Evolutionary conservation across 345 rosid genomes (phyloP).

Genomic region (Citrus australasica): DNA sequence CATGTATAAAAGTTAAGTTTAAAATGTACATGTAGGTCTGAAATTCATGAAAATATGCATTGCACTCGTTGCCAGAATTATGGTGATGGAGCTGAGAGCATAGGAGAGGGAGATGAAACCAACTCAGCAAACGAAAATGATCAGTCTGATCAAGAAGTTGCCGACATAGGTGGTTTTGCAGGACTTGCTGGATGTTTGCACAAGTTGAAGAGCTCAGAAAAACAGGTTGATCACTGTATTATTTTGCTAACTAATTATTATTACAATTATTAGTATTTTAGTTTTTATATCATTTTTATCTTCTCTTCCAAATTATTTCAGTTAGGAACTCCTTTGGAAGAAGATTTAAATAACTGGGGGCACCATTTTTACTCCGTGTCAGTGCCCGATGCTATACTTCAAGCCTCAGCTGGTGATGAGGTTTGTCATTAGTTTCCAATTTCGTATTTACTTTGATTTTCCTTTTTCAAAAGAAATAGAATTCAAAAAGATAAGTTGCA

Average conservation of each 20-base stretch:
- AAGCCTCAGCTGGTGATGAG: slow-evolving; percentile 96
- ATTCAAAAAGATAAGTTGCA: background rate
- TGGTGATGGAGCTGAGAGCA: slow-evolving; percentile 26
- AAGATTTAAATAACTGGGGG: slow-evolving; percentile 89
- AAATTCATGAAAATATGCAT: slow-evolving; percentile 85
- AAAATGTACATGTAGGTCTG: slow-evolving; percentile 54
- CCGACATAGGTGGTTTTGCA: slow-evolving; percentile 87
- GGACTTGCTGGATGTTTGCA: slow-evolving; percentile 63
- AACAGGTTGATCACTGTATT: slow-evolving; percentile 49
- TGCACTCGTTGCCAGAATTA: slow-evolving; percentile 57
- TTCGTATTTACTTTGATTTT: background rate
- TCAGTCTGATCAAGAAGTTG: slow-evolving; percentile 29
- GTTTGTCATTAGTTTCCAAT: slow-evolving; percentile 27
- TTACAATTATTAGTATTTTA: background rate
- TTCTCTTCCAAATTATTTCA: slow-evolving; percentile 27
- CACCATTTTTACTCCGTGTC: slow-evolving; percentile 73
- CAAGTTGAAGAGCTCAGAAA: slow-evolving; percentile 71
- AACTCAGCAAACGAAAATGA: slow-evolving; percentile 18
- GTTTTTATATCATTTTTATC: background rate
- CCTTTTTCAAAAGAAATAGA: background rate
- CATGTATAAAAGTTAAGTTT: background rate
- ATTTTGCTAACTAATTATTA: background rate
- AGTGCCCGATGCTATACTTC: slow-evolving; percentile 80
- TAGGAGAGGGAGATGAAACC: slow-evolving; percentile 32
- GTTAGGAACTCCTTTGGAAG: slow-evolving; percentile 89